A percentile compares a stretch with the other conserved stretches of the same genome.
phyloP scores from a whole-genome alignment of 176 grass and related monocot species.

The Cymbopogon citratus region DNA sequence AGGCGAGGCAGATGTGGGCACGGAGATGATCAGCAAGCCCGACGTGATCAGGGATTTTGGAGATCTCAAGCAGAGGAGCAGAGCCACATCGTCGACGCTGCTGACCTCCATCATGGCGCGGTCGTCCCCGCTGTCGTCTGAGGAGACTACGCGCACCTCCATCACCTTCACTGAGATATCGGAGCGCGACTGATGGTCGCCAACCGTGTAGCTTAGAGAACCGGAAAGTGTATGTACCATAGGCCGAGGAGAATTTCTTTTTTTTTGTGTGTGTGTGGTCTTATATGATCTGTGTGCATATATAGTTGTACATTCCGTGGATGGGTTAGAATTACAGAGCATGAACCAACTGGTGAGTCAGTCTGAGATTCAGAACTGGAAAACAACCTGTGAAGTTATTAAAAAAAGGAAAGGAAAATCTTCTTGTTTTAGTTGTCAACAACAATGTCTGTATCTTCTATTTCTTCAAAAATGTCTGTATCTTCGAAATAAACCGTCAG shows the following conservation, averaged over 20 bases:
- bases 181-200: conserved; percentile 33
- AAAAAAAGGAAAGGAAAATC: neutral
- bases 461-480: neutral
- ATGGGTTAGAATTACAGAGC: neutral
- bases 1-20: conserved; percentile 43
- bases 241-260: neutral
- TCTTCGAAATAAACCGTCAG: neutral
- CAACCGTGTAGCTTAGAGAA: neutral
- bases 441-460: too few species aligned
- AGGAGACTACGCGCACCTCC: conserved; percentile 54
- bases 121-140: conserved; percentile 35
- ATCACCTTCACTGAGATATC: conserved; percentile 58
- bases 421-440: neutral
- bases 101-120: conserved; percentile 45
- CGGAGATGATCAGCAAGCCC: conserved; percentile 52
- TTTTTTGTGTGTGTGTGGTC: neutral
- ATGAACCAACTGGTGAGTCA: neutral
- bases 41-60: conserved; percentile 64
- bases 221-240: conserved; percentile 11
- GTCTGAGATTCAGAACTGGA: neutral
- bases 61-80: conserved; percentile 49
- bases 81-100: conserved; percentile 34
- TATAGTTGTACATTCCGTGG: neutral
- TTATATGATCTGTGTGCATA: conserved; percentile 13
- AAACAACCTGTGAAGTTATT: neutral